These are phyloP conservation scores for Litsea cubeba DNA, from an alignment of 164 flowering plant genomes.

Conservation along the genomic window DNA sequence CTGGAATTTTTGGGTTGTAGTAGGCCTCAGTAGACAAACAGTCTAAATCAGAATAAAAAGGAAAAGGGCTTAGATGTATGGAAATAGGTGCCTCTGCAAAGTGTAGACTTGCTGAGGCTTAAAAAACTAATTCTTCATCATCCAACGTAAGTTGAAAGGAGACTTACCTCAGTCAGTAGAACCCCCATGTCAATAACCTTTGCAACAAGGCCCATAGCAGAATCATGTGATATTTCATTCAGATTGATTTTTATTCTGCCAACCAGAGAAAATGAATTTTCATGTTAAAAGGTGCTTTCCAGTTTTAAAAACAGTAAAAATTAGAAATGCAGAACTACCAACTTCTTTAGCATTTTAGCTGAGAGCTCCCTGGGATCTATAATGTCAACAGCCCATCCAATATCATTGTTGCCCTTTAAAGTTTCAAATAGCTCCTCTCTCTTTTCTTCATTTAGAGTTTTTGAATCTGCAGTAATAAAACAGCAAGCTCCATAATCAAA, in stretches of 20 bases:
- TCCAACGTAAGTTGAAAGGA: neutral
- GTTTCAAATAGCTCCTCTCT: constrained; percentile 86
- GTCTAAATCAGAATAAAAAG: neutral
- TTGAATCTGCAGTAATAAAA: constrained; percentile 56
- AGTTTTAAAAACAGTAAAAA: neutral
- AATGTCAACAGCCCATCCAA: constrained; percentile 94
- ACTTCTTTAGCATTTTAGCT: constrained; percentile 90
- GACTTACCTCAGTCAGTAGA: constrained; percentile 76
- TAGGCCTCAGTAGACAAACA: neutral
- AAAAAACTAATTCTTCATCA: neutral
- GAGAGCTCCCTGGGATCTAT: constrained; percentile 93
- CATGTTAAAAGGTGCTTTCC: neutral
- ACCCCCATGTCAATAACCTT: constrained; percentile 66
- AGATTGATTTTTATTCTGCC: constrained; percentile 75
- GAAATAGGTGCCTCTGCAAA: neutral
- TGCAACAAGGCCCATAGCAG: constrained; percentile 83
- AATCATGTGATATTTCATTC: constrained; percentile 87
- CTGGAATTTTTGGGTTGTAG: neutral
- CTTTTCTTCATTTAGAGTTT: constrained; percentile 90
- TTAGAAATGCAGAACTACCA: constrained; percentile 11
- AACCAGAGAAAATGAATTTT: constrained; percentile 3
- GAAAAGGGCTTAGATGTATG: neutral
- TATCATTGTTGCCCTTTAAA: constrained; percentile 59
- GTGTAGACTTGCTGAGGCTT: neutral
- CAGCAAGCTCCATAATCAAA: neutral